Evolutionary conservation across 441 rosid genomes (phyloP), one percentile per base, ranked within the genome.

Genomic region (Rhodomyrtus psidioides): DNA sequence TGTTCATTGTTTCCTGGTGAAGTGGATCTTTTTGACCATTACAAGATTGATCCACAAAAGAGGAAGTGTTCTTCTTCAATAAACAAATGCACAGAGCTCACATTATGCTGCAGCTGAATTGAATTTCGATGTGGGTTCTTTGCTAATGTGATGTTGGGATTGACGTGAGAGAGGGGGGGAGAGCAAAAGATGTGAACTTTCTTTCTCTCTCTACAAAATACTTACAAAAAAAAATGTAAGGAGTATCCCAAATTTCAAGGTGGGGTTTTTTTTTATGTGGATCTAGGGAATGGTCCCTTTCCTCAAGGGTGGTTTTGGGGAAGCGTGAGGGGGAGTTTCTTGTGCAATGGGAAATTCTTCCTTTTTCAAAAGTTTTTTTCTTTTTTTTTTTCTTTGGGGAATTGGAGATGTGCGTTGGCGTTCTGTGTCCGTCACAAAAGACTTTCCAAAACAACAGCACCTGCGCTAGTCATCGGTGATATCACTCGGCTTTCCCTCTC

Each of bases 231-330:
- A 55, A 23, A 56, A 30, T 34, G 34, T 55, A 55, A 39, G 24
- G 24, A 1, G 6, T 7, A 39, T 53, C 89, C 83, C 93, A 87
- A 89, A 55, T 90, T 93, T 92, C 93, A 92, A 92, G 92, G 90
- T 84, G 89, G 91, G 92, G 6, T 34, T 34, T 34, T 34, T 34
- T 34, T 34, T 34, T 34, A 87, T 85, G 90, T 87, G 87, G 85
- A 92, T 90, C 86, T 53, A 91, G 34, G 90, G 89, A 87, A 92
- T 90, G 93, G 53, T 12, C 5, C 87, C 62, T 87, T 86, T 86
- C 90, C 92, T 90, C 92, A 85, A 90, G 91, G 83, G 86, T 83
- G 79, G 46, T 6, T 89, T 85, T 88, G 92, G 91, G 92, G 87
- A 83, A 82, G 86, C 84, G 86, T 90, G 92, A 82, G 87, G 57